A percentile compares a stretch with the other conserved stretches of the same genome.
Evolutionary conservation across 23 red algal genomes (phyloP).

Genomic region (Agarophyton chilense): DNA sequence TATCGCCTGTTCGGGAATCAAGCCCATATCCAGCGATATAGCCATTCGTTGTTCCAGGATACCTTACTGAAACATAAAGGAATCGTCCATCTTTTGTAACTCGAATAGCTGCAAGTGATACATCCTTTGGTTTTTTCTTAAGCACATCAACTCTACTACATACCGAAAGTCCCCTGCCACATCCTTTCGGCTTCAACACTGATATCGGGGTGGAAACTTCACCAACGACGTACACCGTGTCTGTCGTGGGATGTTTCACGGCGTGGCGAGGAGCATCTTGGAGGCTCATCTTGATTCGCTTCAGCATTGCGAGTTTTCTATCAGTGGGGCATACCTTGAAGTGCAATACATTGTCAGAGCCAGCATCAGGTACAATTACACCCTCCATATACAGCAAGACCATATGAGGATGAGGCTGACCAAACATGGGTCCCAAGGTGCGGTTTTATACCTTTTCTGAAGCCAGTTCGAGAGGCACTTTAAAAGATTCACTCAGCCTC

Average conservation of each 20-base stretch:
- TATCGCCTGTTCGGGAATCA: background rate
- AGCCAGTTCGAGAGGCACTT: conserved; percentile 36
- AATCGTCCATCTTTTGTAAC: conserved; percentile 47
- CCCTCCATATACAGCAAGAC: conserved; percentile 32
- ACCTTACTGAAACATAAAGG: conserved; percentile 55
- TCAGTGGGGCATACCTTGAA: conserved; percentile 14
- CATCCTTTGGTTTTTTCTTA: conserved; percentile 12
- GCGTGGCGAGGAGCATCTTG: conserved; percentile 56
- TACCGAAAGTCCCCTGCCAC: background rate
- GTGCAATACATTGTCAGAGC: conserved; percentile 42
- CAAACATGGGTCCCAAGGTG: conserved; percentile 14
- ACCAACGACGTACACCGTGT: conserved; percentile 49
- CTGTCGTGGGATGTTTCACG: conserved; percentile 18
- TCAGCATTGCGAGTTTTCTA: conserved; percentile 19
- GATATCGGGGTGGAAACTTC: conserved; percentile 16
- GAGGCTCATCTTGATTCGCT: conserved; percentile 12
- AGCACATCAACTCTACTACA: conserved; percentile 21
- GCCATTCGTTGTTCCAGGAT: background rate
- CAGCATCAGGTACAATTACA: conserved; percentile 56
- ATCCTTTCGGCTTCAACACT: conserved; percentile 8
- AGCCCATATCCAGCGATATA: conserved; percentile 36
- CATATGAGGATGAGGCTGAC: conserved; percentile 54
- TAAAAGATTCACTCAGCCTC: conserved; percentile 13
- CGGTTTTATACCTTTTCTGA: background rate
- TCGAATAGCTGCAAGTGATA: conserved; percentile 42